phyloP scores from a whole-genome alignment of 2,329 filamentous ascomycete species.

The Ophiocordyceps polyrhachis-furcata region DNA sequence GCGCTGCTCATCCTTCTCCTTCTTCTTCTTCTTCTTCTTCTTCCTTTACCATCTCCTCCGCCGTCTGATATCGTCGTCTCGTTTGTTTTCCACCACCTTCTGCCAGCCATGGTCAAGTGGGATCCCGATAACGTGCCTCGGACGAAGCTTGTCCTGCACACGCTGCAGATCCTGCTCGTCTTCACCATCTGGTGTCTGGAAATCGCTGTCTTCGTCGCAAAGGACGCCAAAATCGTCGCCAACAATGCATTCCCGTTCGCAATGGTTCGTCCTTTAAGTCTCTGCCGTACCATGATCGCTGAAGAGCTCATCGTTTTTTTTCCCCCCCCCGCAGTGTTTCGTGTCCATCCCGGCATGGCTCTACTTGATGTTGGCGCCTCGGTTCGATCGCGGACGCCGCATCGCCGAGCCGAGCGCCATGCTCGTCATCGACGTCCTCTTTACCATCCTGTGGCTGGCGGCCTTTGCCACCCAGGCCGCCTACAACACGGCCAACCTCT shows the following conservation, averaged over 20 bases:
- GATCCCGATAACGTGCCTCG: conserved; percentile 34
- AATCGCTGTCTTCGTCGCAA: conserved; percentile 36
- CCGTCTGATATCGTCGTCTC: not conserved
- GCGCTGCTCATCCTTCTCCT: not conserved
- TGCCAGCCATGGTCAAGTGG: conserved; percentile 24
- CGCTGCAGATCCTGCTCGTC: conserved; percentile 32
- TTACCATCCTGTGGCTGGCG: conserved; percentile 44
- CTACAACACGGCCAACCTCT: conserved; percentile 38
- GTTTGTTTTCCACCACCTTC: not conserved
- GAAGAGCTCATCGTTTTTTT: conserved; percentile 3
- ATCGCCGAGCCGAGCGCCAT: conserved; percentile 45
- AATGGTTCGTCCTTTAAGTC: conserved; percentile 26
- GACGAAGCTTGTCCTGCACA: conserved; percentile 39
- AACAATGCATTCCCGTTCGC: conserved; percentile 45
- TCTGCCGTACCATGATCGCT: not conserved
- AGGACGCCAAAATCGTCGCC: conserved; percentile 30
- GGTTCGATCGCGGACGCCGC: conserved; percentile 41
- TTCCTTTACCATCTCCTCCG: not conserved
- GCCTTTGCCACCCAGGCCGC: conserved; percentile 47
- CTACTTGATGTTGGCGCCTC: conserved; percentile 45
- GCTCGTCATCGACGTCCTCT: conserved; percentile 37
- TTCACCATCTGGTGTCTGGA: conserved; percentile 39
- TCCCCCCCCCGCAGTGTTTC: conserved; percentile 37
- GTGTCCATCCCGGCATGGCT: conserved; percentile 44
- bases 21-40: not conserved